phyloP scores from a whole-genome alignment of 2,329 filamentous ascomycete species.

The Phaeosphaeria sp. region DNA sequence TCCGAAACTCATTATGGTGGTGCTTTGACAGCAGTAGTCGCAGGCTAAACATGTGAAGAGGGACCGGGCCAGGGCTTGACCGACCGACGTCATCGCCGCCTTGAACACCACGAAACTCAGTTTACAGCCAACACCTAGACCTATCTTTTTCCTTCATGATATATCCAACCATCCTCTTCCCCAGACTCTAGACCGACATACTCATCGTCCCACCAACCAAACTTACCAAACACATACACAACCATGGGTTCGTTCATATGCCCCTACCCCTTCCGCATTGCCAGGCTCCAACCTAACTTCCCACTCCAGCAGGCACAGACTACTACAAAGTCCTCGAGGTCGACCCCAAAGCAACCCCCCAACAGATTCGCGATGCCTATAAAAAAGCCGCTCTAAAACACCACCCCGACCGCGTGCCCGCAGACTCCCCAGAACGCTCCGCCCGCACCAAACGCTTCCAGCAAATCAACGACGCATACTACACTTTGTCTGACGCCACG shows the following conservation, averaged over 20 bases:
- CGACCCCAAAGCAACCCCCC: constrained; percentile 73
- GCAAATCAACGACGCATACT: constrained; percentile 91
- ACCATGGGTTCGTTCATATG: neutral
- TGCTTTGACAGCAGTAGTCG: neutral
- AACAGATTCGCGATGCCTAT: constrained; percentile 92
- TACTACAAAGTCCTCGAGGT: constrained; percentile 64
- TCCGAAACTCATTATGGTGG: neutral
- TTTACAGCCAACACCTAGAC: neutral
- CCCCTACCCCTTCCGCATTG: neutral
- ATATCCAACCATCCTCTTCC: neutral
- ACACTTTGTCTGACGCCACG: constrained; percentile 79
- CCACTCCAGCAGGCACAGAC: constrained; percentile 4
- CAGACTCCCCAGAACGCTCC: constrained; percentile 81
- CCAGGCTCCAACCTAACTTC: constrained; percentile 1
- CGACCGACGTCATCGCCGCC: neutral
- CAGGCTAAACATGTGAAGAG: neutral
- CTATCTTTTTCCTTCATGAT: neutral
- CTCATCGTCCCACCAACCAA: neutral
- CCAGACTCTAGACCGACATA: neutral
- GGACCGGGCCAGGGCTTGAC: neutral
- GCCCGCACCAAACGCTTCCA: constrained; percentile 87
- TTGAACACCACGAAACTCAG: neutral
- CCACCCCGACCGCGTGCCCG: constrained; percentile 88
- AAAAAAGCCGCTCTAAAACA: constrained; percentile 91
- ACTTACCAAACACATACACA: neutral